phyloP scores from a whole-genome alignment of 2,329 filamentous ascomycete genomes.

The Fusarium keratoplasticum region DNA sequence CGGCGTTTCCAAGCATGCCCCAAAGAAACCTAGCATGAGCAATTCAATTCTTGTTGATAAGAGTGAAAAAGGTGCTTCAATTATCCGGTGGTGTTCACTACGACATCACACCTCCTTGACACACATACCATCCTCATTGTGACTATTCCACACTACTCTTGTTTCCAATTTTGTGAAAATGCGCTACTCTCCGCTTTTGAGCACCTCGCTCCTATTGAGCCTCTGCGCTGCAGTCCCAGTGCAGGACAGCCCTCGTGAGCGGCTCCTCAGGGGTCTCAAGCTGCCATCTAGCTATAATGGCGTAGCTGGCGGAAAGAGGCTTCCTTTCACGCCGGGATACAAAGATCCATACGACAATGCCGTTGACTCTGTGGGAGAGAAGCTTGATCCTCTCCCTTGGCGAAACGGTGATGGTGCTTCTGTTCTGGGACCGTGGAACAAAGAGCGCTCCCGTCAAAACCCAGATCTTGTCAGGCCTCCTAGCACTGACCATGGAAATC shows the following conservation, averaged over 20 bases:
- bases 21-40: not conserved
- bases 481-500: conserved; percentile 76
- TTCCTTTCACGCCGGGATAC: conserved; percentile 70
- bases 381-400: conserved; percentile 73
- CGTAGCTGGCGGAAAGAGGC: conserved; percentile 45
- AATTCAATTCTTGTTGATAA: not conserved
- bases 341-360: conserved; percentile 72
- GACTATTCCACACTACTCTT: not conserved
- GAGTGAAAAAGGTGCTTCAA: not conserved
- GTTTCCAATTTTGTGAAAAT: conserved; percentile 12
- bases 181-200: conserved; percentile 26
- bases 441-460: conserved; percentile 74
- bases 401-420: conserved; percentile 73
- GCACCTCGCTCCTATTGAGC: conserved; percentile 25
- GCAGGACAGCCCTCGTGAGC: conserved; percentile 66
- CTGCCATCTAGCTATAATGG: conserved; percentile 58
- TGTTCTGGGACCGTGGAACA: conserved; percentile 77
- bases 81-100: not conserved
- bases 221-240: conserved; percentile 36
- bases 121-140: not conserved
- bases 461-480: conserved; percentile 79
- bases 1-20: conserved; percentile 18
- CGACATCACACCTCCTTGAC: not conserved
- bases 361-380: conserved; percentile 69
- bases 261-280: conserved; percentile 62